A percentile compares a stretch with the other conserved stretches of the same genome.
Conservation (phyloP, 1,284 basidiomycete genomes). For the Tylopilus orsonianus region DNA sequence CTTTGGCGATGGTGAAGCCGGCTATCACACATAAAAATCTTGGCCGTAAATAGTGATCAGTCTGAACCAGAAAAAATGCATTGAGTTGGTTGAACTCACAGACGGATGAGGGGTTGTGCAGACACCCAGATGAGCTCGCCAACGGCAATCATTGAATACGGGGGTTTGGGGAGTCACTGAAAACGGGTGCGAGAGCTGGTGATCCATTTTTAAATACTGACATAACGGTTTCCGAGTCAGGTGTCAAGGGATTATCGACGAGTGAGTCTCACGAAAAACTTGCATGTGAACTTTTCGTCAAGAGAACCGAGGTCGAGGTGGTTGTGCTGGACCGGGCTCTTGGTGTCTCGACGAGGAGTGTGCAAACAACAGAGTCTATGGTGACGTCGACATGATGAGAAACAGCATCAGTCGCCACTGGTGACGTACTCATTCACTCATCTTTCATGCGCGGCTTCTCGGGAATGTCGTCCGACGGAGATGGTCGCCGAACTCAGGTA, state of each 20-base stretch:
- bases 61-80: too few species aligned
- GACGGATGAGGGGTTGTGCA: conserved; percentile 54
- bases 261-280: background rate
- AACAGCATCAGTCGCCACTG: background rate
- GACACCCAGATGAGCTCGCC: conserved; percentile 58
- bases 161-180: background rate
- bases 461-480: background rate
- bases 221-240: too few species aligned
- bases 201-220: too few species aligned
- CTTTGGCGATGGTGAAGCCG: conserved; percentile 60
- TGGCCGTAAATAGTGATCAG: background rate
- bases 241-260: conserved; percentile 6
- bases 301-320: background rate
- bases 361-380: background rate
- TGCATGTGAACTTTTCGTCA: conserved; percentile 5
- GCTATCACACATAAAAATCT: conserved; percentile 54
- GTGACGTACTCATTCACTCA: too few species aligned
- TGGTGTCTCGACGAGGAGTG: too few species aligned
- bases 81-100: conserved; percentile 40
- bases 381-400: background rate
- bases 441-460: too few species aligned
- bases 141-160: conserved; percentile 27
- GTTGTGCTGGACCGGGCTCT: background rate
- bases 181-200: background rate
- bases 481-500: background rate